Evolutionary conservation across 306 rosid species (phyloP).

Genomic region (Cucurbita pepo): DNA sequence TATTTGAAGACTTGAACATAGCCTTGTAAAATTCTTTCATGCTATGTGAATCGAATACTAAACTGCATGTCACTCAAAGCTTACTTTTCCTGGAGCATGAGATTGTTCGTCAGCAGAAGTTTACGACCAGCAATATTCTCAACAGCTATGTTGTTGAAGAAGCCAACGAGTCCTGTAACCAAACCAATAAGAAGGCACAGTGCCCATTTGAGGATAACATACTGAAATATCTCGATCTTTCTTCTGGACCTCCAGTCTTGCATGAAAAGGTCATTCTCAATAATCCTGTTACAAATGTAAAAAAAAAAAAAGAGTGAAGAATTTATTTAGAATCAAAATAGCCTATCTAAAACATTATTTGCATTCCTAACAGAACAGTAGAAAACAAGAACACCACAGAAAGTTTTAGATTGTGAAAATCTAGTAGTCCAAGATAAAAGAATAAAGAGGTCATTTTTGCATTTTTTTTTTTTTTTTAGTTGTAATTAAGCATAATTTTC

Average conservation of each 20-base stretch:
- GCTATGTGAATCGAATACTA: not conserved
- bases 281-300: constrained; percentile 39
- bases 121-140: constrained; percentile 76
- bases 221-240: constrained; percentile 35
- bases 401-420: not conserved
- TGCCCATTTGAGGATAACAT: constrained; percentile 51
- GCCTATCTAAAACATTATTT: not conserved
- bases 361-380: not conserved
- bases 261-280: constrained; percentile 60
- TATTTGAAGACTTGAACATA: not conserved
- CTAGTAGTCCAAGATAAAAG: not conserved
- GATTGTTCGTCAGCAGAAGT: constrained; percentile 37
- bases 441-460: not conserved
- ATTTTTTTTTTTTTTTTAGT: not conserved
- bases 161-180: constrained; percentile 52
- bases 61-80: not conserved
- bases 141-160: constrained; percentile 54
- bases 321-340: not conserved
- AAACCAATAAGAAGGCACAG: constrained; percentile 62
- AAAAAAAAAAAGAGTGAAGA: not conserved
- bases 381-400: too few species aligned
- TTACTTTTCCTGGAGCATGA: constrained; percentile 43
- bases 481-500: not conserved
- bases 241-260: constrained; percentile 67
- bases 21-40: not conserved